Evolutionary conservation across 495 filamentous ascomycete species (phyloP), one percentile per base, ranked within the genome.

Genomic region (Aspergillus hancockii): DNA sequence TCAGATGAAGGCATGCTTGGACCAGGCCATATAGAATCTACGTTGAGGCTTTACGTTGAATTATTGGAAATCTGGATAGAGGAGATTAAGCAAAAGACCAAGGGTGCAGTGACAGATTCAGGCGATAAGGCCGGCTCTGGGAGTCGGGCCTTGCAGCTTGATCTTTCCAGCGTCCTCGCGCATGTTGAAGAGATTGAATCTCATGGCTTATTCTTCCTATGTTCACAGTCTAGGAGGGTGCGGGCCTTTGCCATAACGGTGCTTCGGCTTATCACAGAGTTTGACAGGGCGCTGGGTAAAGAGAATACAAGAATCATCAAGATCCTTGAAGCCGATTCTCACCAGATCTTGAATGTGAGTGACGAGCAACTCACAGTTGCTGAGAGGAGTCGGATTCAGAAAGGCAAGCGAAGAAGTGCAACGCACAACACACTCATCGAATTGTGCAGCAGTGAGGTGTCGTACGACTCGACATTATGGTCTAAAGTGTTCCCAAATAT

Each of bases 401-500:
- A 95, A 61, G 92, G 94, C 40, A 88, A 96, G 75, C 83, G 91
- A 57, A 90, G 88, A 64, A 92, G 89, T 65, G 89, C 91, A 61
- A 83, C 87, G 25, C 87, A 92, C 65, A 91, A 91, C 49, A 95
- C 91, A 13, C 75, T 98, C 13, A 89, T 97, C 32, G 93, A 98
- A 68, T 83, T 99, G 31, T 97, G 94, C 73, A 92, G 90, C 71
- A 98, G 94, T 71, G 94, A 98, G 61, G 87, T 94, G 18, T 91
- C 91, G 4, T 96, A 97, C 65, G 94, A 98, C 67, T 88, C 92
- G 4, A 95, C 91, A 0, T 72, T 99, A 47, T 99, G 94, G 94
- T 93, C 94, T 67, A 97, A 97, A 68, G 86, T 97, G 9, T 99
- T 99, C 64, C 95, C 94, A 9, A 98, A 96, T 69, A 84, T 99